Conservation (phyloP, 208 protist species). For the Acanthamoeba rhysodes region DNA sequence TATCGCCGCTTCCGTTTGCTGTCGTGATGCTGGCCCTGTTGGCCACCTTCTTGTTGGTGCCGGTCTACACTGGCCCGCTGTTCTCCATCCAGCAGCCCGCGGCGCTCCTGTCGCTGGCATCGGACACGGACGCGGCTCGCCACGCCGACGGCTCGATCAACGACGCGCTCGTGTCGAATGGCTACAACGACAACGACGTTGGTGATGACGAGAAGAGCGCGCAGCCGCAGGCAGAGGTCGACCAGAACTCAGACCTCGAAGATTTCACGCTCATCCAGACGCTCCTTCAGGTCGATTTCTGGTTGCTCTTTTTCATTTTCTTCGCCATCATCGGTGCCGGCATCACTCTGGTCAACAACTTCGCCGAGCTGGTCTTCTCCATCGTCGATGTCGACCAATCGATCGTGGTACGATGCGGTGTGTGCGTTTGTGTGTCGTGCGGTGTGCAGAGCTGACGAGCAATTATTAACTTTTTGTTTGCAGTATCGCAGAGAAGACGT, state of each 20-base stretch:
- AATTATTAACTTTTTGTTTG: not conserved
- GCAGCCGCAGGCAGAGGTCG: not conserved
- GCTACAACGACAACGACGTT: not conserved
- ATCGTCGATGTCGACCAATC: not conserved
- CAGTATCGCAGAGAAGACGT: not conserved
- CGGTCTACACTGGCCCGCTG: conserved; percentile 7
- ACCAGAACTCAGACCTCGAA: not conserved
- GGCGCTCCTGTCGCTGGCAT: not conserved
- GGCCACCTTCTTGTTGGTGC: not conserved
- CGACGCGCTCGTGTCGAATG: not conserved
- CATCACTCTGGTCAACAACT: conserved; percentile 66
- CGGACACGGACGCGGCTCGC: too few relatives aligned
- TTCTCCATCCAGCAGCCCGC: not conserved
- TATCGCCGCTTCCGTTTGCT: not conserved
- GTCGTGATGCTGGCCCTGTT: not conserved
- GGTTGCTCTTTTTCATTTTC: conserved; percentile 46
- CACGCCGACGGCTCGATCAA: not conserved
- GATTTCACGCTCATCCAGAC: conserved; percentile 16
- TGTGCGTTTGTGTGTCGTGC: not conserved
- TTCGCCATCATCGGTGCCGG: conserved; percentile 39
- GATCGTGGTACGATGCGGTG: not conserved
- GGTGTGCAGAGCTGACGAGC: not conserved
- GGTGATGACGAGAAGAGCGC: not conserved
- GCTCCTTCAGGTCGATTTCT: not conserved
- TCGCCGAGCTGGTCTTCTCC: conserved; percentile 68